Base-by-base conservation (phyloP, 805 yeast genomes). In the Candida caryicola region DNA sequence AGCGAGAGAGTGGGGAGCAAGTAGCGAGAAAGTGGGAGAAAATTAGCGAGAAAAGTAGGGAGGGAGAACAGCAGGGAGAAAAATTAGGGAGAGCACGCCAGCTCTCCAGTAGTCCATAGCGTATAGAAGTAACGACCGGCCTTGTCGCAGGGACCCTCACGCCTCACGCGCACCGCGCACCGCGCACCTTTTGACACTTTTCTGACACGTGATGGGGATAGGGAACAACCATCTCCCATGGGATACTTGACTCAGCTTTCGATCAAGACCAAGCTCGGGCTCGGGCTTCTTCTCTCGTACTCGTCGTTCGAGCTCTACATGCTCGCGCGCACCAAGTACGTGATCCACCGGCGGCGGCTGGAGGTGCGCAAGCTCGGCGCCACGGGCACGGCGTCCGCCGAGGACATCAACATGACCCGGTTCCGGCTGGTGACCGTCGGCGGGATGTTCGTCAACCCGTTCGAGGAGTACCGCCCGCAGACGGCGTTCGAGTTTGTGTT, bases 371-470 rank as follows among this genome's bases (percentile, higher is more conserved):
- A 39, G 36, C 33, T 39, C 4, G 15, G 21, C 8, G 12, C 17
- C 13, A 16, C 30, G 5, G 21, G 28, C 9, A n/a, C n/a, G n/a
- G 25, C 25, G n/a, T 35, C 23, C 13, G 15, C 19, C 9, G 41
- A 29, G 9, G 47, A 40, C 21, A 23, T 40, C 29, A 41, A 37
- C 28, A 43, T 50, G 15, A 18, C 51, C 33, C 58, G 53, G 43
- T 69, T 62, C 51, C 53, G 45, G 36, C 62, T 69, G n/a, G 69
- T 66, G 4, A 60, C 59, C 2, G 59, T 87, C 1, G 74, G 76
- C 14, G 96, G 97, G 7, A 69, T 89, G 49, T 91, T 77, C 62
- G 93, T 87, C 41, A 91, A 91, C 52, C 98, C 98, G 2, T 91
- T 91, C 57, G 74, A 74, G 13, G 96, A 91, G 55, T 91, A 91